phyloP scores from a whole-genome alignment of 352 stramenopile genomes.

The Phytophthora constricta region DNA sequence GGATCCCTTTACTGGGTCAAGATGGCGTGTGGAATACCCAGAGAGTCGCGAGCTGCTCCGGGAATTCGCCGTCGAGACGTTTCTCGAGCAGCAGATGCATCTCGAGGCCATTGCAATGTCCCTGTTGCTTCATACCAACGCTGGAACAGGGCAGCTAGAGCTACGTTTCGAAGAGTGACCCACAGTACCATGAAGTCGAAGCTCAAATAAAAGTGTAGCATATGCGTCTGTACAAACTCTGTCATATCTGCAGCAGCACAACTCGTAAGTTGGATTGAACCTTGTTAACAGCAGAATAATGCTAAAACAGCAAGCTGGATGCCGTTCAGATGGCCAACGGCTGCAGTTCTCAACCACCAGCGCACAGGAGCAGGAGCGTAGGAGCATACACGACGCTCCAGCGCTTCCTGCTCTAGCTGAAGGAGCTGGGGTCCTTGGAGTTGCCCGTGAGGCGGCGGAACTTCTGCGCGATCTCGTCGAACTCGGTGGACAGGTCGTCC shows the following conservation, averaged over 20 bases:
- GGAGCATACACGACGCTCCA: neutral
- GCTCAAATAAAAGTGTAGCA: neutral
- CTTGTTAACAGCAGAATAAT: neutral
- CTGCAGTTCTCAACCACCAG: too few relatives aligned
- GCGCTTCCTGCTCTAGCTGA: slow-evolving; percentile 54
- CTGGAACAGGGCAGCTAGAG: slow-evolving; percentile 25
- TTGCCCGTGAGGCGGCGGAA: slow-evolving; percentile 84
- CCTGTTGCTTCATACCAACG: slow-evolving; percentile 49
- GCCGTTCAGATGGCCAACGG: too few relatives aligned
- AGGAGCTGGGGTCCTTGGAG: slow-evolving; percentile 84
- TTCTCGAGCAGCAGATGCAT: slow-evolving; percentile 66
- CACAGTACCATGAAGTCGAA: neutral
- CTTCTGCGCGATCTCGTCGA: slow-evolving; percentile 86
- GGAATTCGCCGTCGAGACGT: slow-evolving; percentile 62
- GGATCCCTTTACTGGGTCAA: slow-evolving; percentile 27
- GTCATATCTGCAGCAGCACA: too few relatives aligned
- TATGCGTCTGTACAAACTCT: too few relatives aligned
- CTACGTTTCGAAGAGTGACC: slow-evolving; percentile 67
- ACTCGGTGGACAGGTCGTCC: slow-evolving; percentile 88
- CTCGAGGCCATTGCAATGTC: slow-evolving; percentile 62
- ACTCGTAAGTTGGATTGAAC: neutral
- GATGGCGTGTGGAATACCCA: slow-evolving; percentile 50
- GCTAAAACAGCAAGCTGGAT: too few relatives aligned
- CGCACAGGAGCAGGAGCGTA: too few relatives aligned
- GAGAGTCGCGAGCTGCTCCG: slow-evolving; percentile 61